Evolutionary conservation across 768 basidiomycete genomes (phyloP).

Genomic region (Termitomyces sp.): DNA sequence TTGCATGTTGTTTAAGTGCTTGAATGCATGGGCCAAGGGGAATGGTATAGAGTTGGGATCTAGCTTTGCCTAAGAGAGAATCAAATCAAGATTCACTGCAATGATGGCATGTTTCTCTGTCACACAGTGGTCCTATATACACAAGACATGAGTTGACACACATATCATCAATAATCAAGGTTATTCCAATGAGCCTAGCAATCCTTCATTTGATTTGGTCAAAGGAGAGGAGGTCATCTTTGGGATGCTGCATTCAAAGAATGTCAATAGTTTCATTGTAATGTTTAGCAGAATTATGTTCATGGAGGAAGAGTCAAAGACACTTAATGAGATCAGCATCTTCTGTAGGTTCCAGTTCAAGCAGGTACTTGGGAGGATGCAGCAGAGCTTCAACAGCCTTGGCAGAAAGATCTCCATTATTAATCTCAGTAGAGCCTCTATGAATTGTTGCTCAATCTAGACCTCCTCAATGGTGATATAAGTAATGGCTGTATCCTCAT

Average conservation of each 20-base stretch:
- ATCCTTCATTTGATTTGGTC: slow-evolving; percentile 11
- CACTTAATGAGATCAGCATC: slow-evolving; percentile 5
- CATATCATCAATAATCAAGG: slow-evolving; percentile 5
- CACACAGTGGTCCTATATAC: slow-evolving; percentile 1
- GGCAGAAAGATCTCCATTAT: slow-evolving; percentile 6
- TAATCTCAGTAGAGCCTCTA: slow-evolving; percentile 2
- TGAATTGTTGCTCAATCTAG: not conserved
- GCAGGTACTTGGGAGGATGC: not conserved
- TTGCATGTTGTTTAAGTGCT: slow-evolving; percentile 15
- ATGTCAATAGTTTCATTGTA: slow-evolving; percentile 3
- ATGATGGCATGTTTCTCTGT: not conserved
- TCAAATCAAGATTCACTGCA: slow-evolving; percentile 12
- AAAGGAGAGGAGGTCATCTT: slow-evolving; percentile 5
- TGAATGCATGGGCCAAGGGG: slow-evolving; percentile 22
- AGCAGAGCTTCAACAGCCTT: not conserved
- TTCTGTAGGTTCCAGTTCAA: not conserved
- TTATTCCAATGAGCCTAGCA: slow-evolving; percentile 4
- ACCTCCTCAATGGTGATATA: slow-evolving; percentile 6
- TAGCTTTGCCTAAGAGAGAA: too few relatives aligned
- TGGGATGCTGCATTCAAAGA: not conserved
- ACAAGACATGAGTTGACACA: slow-evolving; percentile 9
- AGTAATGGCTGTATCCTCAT: not conserved
- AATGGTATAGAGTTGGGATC: slow-evolving; percentile 19
- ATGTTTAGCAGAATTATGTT: not conserved
- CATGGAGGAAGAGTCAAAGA: slow-evolving; percentile 4